Evolutionary conservation across 208 protist genomes (phyloP).

Genomic region (Novymonas esmeraldas): DNA sequence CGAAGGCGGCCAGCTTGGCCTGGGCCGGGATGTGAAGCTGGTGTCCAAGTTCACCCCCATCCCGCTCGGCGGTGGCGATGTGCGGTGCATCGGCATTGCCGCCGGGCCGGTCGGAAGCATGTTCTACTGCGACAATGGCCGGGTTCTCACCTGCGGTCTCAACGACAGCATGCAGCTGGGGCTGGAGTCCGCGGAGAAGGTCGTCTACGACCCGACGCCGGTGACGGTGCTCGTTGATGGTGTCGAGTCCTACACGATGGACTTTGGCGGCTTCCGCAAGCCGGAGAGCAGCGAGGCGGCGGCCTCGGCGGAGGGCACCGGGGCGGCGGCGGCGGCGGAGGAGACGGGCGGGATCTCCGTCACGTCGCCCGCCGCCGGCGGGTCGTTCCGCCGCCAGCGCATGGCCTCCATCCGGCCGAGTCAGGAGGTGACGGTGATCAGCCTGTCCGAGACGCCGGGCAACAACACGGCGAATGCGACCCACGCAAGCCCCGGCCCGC

Average conservation of each 20-base stretch:
- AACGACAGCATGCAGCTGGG: conserved; percentile 89
- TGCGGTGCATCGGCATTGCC: conserved; percentile 78
- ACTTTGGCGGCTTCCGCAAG: conserved; percentile 72
- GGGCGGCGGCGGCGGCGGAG: not conserved
- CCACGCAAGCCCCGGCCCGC: not conserved
- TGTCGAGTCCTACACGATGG: conserved; percentile 84
- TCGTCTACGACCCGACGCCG: conserved; percentile 53
- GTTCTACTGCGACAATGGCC: conserved; percentile 82
- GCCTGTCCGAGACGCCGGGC: conserved; percentile 7
- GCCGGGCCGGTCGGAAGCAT: conserved; percentile 81
- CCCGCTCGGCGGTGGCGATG: conserved; percentile 39
- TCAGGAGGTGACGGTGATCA: conserved; percentile 13
- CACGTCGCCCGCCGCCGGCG: not conserved
- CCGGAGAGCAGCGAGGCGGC: conserved; percentile 17
- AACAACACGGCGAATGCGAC: conserved; percentile 6
- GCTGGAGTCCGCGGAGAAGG: conserved; percentile 50
- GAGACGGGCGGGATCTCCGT: not conserved
- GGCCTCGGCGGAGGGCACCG: too few species aligned
- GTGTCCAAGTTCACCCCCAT: conserved; percentile 64
- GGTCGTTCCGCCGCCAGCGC: not conserved
- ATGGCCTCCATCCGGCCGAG: not conserved
- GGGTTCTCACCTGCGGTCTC: conserved; percentile 74
- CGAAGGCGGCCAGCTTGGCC: conserved; percentile 84
- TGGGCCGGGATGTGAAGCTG: conserved; percentile 49
- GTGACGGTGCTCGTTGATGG: conserved; percentile 54